These are phyloP conservation scores for Xylaria sp. DNA, from an alignment of 2,329 filamentous ascomycete genomes.

Conservation along the genomic window DNA sequence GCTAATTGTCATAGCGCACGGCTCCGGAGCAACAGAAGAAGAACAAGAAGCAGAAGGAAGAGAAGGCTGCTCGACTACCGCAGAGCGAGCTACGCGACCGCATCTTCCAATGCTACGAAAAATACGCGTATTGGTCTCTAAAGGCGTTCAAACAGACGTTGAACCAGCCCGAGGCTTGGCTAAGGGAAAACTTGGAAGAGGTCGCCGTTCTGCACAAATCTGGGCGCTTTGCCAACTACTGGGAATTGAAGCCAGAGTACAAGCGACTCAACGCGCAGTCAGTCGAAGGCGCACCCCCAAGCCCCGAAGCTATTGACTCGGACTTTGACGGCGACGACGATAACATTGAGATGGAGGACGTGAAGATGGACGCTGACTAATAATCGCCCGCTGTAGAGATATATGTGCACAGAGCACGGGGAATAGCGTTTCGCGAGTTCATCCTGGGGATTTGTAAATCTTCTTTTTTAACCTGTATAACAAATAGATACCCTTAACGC, in stretches of 20 bases:
- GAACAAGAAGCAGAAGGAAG: constrained; percentile 67
- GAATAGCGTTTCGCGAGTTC: constrained; percentile 31
- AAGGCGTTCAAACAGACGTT: constrained; percentile 78
- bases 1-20: constrained; percentile 34
- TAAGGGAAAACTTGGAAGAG: constrained; percentile 82
- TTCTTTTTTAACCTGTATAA: constrained; percentile 25
- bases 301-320: constrained; percentile 55
- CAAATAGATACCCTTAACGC: constrained; percentile 24
- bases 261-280: constrained; percentile 58
- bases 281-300: constrained; percentile 57
- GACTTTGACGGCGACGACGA: constrained; percentile 69
- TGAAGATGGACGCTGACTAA: constrained; percentile 34
- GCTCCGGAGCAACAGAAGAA: constrained; percentile 59
- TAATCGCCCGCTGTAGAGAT: neutral
- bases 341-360: constrained; percentile 79
- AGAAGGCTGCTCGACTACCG: constrained; percentile 78
- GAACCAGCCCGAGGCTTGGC: constrained; percentile 89
- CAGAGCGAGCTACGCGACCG: constrained; percentile 86
- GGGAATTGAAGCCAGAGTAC: constrained; percentile 78
- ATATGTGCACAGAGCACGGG: constrained; percentile 17
- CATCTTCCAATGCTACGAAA: constrained; percentile 81
- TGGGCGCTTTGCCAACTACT: constrained; percentile 84
- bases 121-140: constrained; percentile 94
- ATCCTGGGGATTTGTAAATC: neutral
- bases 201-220: constrained; percentile 83